Evolutionary conservation across 345 rosid species (phyloP), one percentile per base, ranked within the genome.

Genomic region (Lepidium didymum): DNA sequence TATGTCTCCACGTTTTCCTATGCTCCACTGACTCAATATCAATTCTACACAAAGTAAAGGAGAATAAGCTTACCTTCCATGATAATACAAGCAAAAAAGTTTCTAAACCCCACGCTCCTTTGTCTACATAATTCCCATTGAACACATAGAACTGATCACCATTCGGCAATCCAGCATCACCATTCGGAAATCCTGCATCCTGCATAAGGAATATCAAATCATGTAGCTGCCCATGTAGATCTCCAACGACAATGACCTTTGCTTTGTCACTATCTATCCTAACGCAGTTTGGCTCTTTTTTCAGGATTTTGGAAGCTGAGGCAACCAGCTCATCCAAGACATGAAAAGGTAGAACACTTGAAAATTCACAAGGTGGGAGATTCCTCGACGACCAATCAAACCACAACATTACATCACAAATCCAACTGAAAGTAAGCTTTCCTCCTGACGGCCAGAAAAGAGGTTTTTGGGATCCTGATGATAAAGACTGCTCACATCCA

Each of bases 371-470:
- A 56, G 75, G 61, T 68, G 75, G 60, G 50, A 75, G 56, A 35
- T 75, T 75, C 69, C 71, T 75, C 7, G 79, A 75, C 12, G 79
- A 75, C 79, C 79, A 75, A 63, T 75, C 79, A 52, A 75, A 75
- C 3, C 53, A 67, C 67, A 75, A 42, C 79, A 75, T 75, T n/a
- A 75, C 79, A 49, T 75, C 79, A 57, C 79, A 75, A 58, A 75
- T 69, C 79, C 79, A 75, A 64, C 79, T 75, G 75, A 75, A 75
- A 2, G 70, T 75, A 55, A 69, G 65, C 67, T 68, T 75, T 14
- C 79, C 79, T 62, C 79, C 79, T 3, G 62, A 56, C 14, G 79
- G 79, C 75, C 79, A 75, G 54, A 69, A 75, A 34, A 75, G 64
- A 56, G 79, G 74, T 64, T 75, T 75, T 31, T 69, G 75, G 34